Percentiles rank a stretch among this genome's conserved stretches.
Evolutionary conservation across 352 stramenopile species (phyloP).

Genomic region (Globisporangium alternatum): DNA sequence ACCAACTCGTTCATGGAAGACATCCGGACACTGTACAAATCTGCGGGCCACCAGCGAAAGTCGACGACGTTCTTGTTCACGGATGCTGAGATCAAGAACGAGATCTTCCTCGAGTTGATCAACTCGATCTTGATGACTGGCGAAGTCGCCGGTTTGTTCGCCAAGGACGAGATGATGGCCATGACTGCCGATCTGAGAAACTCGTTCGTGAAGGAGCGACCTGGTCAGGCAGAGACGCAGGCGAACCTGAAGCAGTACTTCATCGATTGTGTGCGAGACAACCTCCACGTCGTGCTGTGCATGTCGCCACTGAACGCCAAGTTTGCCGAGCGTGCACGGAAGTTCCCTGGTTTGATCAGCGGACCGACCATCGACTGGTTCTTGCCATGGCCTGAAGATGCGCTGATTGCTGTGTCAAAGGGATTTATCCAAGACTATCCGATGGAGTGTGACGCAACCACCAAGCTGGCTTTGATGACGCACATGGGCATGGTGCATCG

Average conservation of each 20-base stretch:
- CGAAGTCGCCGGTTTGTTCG: constrained; percentile 97
- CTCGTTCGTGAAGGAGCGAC: constrained; percentile 93
- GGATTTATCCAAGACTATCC: constrained; percentile 96
- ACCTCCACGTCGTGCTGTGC: constrained; percentile 98
- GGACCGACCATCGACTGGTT: constrained; percentile 99
- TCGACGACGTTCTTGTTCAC: constrained; percentile 98
- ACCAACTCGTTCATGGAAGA: constrained; percentile 97
- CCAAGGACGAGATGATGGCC: constrained; percentile 99
- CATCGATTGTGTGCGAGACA: constrained; percentile 97
- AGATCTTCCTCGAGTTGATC: constrained; percentile 98
- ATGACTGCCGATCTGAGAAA: constrained; percentile 97
- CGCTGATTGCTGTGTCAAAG: constrained; percentile 95
- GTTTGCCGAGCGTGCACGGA: constrained; percentile 95
- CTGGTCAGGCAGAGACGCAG: constrained; percentile 93
- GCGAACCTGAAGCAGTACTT: constrained; percentile 98
- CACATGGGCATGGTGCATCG: constrained; percentile 98
- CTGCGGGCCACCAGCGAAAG: constrained; percentile 94
- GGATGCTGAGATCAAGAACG: constrained; percentile 98
- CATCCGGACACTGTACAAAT: constrained; percentile 96
- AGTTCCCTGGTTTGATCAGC: constrained; percentile 97
- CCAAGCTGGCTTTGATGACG: constrained; percentile 90
- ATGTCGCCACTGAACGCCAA: constrained; percentile 99
- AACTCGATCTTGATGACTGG: constrained; percentile 98
- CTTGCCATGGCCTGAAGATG: constrained; percentile 98
- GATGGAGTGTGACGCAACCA: constrained; percentile 91